A percentile compares a stretch with the other conserved stretches of the same genome.
phyloP scores from a whole-genome alignment of 2,329 filamentous ascomycete genomes.

The Lizonia empirigonia region DNA sequence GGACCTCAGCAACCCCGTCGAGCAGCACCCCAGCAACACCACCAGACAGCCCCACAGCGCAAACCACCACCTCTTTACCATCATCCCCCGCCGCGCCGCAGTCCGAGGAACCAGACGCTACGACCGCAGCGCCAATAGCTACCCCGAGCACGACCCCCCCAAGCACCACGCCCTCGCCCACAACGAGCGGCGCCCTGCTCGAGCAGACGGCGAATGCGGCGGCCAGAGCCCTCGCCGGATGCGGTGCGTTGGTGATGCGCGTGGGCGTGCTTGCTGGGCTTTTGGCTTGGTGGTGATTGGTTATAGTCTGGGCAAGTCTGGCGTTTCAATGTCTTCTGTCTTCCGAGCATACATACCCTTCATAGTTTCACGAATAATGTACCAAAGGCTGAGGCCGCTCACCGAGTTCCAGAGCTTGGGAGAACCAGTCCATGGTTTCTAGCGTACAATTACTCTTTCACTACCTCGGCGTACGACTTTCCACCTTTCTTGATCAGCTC shows the following conservation, averaged over 20 bases:
- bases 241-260: background rate
- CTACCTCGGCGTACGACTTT: conserved; percentile 29
- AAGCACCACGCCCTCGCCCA: conserved; percentile 1
- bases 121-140: background rate
- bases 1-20: background rate
- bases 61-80: background rate
- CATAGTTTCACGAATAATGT: no score
- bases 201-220: conserved; percentile 26
- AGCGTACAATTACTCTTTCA: conserved; percentile 15
- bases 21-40: no score
- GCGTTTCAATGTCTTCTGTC: no score
- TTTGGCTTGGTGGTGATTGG: conserved; percentile 4
- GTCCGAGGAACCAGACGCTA: background rate
- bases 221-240: background rate
- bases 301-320: no score
- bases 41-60: background rate
- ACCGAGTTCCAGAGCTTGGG: no score
- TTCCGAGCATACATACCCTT: no score
- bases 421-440: background rate
- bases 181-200: conserved; percentile 6
- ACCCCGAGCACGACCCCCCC: background rate
- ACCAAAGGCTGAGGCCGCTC: no score
- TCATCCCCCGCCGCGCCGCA: background rate
- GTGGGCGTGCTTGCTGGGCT: conserved; percentile 4
- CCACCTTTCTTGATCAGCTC: conserved; percentile 43